Evolutionary conservation across 768 basidiomycete genomes (phyloP).

Genomic region (Pholiota conissans): DNA sequence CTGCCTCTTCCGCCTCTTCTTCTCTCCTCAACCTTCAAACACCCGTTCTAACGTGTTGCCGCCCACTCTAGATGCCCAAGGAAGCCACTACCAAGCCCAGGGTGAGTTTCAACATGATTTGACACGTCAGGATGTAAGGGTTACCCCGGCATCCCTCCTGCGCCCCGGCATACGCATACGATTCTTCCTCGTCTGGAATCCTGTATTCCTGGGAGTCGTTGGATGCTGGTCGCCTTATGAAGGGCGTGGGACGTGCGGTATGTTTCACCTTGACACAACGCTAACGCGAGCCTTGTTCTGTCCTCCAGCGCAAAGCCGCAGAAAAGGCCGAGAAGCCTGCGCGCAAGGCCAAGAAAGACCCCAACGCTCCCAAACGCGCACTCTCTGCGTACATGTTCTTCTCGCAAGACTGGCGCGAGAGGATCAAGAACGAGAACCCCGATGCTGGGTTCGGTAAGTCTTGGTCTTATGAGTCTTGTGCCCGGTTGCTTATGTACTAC

Average conservation of each 20-base stretch:
- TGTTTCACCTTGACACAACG: constrained; percentile 10
- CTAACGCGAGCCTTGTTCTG: constrained; percentile 5
- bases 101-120: constrained; percentile 40
- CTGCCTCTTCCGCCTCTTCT: constrained; percentile 8
- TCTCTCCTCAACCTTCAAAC: constrained; percentile 11
- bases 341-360: constrained; percentile 72
- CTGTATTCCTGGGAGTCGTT: neutral
- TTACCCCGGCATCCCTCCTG: neutral
- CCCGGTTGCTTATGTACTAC: neutral
- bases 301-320: constrained; percentile 67
- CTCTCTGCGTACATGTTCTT: constrained; percentile 99
- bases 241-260: constrained; percentile 1
- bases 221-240: neutral
- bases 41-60: constrained; percentile 19
- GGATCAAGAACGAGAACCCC: constrained; percentile 95
- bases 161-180: neutral
- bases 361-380: constrained; percentile 86
- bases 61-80: constrained; percentile 68
- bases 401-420: constrained; percentile 92
- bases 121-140: constrained; percentile 16
- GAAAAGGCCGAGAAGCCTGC: constrained; percentile 67
- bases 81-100: constrained; percentile 66
- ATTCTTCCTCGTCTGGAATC: neutral
- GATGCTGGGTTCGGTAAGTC: constrained; percentile 85
- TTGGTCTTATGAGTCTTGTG: neutral